Conservation (phyloP, 2,329 filamentous ascomycete genomes). For the Penicillium sclerotiorum region DNA sequence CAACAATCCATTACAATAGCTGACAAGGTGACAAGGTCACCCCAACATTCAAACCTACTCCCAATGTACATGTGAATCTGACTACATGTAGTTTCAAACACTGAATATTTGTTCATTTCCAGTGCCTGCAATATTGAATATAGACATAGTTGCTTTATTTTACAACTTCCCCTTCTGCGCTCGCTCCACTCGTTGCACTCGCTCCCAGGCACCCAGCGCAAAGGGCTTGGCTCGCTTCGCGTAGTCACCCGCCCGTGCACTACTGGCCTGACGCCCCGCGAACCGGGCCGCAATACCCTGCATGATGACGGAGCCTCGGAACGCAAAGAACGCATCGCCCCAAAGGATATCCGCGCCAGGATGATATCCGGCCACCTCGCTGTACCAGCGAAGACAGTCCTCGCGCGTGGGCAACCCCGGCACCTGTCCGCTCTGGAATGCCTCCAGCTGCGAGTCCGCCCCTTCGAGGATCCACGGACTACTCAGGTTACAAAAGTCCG, state of each 20-base stretch:
- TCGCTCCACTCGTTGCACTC: constrained; percentile 60
- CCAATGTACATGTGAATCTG: background rate
- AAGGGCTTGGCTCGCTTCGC: constrained; percentile 69
- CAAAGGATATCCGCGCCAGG: constrained; percentile 61
- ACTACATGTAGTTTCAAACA: background rate
- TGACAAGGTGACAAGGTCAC: too few species aligned
- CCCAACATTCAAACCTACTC: too few species aligned
- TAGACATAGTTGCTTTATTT: too few species aligned
- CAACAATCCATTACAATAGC: too few species aligned
- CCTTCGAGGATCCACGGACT: constrained; percentile 42
- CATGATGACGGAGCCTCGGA: constrained; percentile 64
- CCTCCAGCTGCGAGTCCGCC: constrained; percentile 39
- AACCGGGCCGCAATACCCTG: constrained; percentile 93
- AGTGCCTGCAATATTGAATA: background rate
- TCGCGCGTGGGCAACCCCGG: constrained; percentile 67
- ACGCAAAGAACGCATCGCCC: constrained; percentile 66
- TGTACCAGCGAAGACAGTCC: constrained; percentile 68
- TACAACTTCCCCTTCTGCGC: constrained; percentile 49
- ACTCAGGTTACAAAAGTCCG: constrained; percentile 80
- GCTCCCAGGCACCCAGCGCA: constrained; percentile 76
- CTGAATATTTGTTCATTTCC: background rate
- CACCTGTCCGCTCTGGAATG: constrained; percentile 65
- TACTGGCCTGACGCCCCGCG: constrained; percentile 85
- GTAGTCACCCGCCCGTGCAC: constrained; percentile 75
- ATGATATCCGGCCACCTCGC: constrained; percentile 70